These are phyloP conservation scores for Sonneratia alba DNA, from an alignment of 345 rosid genomes.

Conservation along the genomic window DNA sequence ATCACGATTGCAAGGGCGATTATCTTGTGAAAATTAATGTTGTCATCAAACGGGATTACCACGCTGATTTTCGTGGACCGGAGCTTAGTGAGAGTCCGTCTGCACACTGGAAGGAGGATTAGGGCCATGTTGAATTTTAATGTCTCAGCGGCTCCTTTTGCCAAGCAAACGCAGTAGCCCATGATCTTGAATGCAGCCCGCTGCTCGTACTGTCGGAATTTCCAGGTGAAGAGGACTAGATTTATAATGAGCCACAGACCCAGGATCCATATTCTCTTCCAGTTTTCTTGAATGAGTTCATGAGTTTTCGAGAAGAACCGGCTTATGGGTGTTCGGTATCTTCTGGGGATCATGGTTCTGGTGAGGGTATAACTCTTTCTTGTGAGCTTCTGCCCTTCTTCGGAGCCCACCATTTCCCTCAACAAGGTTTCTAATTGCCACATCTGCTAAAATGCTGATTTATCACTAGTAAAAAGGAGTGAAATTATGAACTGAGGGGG, in stretches of 20 bases:
- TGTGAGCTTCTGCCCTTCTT: slow-evolving; percentile 21
- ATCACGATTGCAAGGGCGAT: slow-evolving; percentile 48
- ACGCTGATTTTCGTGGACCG: slow-evolving; percentile 48
- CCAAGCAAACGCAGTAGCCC: slow-evolving; percentile 68
- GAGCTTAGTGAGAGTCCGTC: slow-evolving; percentile 62
- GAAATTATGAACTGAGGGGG: not conserved
- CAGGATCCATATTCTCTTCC: slow-evolving; percentile 61
- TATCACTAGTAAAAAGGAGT: not conserved
- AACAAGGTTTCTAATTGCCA: slow-evolving; percentile 88
- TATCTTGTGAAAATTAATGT: slow-evolving; percentile 72
- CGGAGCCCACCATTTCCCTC: slow-evolving; percentile 56
- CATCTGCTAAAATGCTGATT: slow-evolving; percentile 35
- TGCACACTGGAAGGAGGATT: slow-evolving; percentile 72
- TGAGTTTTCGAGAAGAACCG: slow-evolving; percentile 27
- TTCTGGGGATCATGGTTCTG: slow-evolving; percentile 70
- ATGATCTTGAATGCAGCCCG: slow-evolving; percentile 47
- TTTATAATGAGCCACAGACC: slow-evolving; percentile 36
- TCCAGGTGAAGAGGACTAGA: slow-evolving; percentile 46
- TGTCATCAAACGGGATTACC: slow-evolving; percentile 80
- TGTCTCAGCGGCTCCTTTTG: slow-evolving; percentile 84
- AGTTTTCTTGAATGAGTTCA: slow-evolving; percentile 49
- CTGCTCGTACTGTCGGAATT: slow-evolving; percentile 24
- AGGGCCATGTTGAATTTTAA: slow-evolving; percentile 86
- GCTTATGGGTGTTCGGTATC: slow-evolving; percentile 56
- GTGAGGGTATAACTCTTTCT: slow-evolving; percentile 40